Base-by-base conservation (phyloP, 139 green algal genomes). In the Limnomonas spitsbergensis region DNA sequence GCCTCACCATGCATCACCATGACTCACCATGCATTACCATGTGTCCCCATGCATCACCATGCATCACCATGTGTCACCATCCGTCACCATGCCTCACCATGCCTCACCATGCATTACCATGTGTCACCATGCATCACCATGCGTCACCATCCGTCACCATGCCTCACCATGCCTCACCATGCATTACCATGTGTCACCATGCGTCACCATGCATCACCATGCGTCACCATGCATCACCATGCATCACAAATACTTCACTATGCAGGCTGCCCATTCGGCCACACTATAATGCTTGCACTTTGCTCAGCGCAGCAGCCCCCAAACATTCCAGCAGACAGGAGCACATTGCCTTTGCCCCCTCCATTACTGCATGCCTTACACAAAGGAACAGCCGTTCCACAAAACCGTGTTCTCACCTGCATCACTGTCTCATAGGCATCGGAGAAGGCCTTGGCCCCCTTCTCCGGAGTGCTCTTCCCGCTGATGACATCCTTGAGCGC, bases 401-500 rank as follows among this genome's bases (percentile, higher is more conserved):
- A n/a, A n/a, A n/a, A n/a, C 20, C 14, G 14, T 61, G 47, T 61
- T 29, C 56, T 36, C 56, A 70, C 56, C 56, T 70, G 14, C 6
- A 20, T 70, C 56, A 70, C 56, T 32, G 56, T 70, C 56, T 32
- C 29, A 7, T 35, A 20, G 14, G 56, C 56, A 36, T 70, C 56
- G 29, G n/a, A 37, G 56, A 70, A 70, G n/a, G 29, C 56, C 56
- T 70, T 70, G 56, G 56, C 56, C 9, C n/a, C 56, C 14, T 70
- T 4, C 29, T 7, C 29, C 4, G 56, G 56, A 7, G 56, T 70
- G 56, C 14, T 32, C n/a, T 70, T 70, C 7, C 56, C 56, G 7
- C 29, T 24, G 14, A 4, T 37, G 7, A 70, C 56, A 70, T 36
- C 24, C 56, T 35, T 7, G 7, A 70, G 56, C n/a, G 56, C 56